phyloP scores from a whole-genome alignment of 495 filamentous ascomycete species.

The Tuber calosporum region DNA sequence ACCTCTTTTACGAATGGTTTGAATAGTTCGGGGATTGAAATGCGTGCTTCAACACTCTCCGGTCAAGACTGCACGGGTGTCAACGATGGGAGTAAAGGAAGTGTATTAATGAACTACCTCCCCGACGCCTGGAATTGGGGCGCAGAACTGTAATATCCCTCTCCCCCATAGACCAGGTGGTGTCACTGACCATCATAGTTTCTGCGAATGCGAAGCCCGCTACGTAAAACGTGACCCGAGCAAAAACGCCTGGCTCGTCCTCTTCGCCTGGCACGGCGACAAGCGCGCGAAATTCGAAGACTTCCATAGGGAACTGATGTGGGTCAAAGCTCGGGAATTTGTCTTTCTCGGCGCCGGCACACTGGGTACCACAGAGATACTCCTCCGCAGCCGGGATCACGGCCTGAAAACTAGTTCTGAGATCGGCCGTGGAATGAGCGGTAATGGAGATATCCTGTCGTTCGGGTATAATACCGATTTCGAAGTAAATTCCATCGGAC shows the following conservation, averaged over 20 bases:
- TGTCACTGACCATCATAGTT: constrained; percentile 35
- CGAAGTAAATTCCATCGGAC: constrained; percentile 53
- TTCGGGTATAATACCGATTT: constrained; percentile 52
- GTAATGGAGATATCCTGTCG: constrained; percentile 60
- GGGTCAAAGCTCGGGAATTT: constrained; percentile 57
- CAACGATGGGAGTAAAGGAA: constrained; percentile 63
- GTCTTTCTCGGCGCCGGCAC: constrained; percentile 58
- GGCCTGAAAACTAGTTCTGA: constrained; percentile 53
- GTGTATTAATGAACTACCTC: constrained; percentile 58
- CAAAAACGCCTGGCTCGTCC: constrained; percentile 54
- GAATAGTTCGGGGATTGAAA: constrained; percentile 57
- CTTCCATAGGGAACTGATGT: constrained; percentile 58
- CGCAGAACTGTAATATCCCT: constrained; percentile 51
- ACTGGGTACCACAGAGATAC: constrained; percentile 59
- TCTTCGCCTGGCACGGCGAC: constrained; percentile 58
- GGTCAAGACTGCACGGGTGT: constrained; percentile 59
- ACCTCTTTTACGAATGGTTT: constrained; percentile 55
- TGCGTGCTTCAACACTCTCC: constrained; percentile 54
- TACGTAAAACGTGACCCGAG: constrained; percentile 53
- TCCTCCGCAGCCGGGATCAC: constrained; percentile 56
- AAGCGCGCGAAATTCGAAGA: constrained; percentile 54
- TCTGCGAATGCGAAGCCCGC: constrained; percentile 63
- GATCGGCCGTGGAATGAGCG: constrained; percentile 58
- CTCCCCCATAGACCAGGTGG: background rate
- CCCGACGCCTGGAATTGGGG: constrained; percentile 71